These are phyloP conservation scores for Herpotrichia juniperi DNA, from an alignment of 2,329 filamentous ascomycete species.

Conservation along the genomic window DNA sequence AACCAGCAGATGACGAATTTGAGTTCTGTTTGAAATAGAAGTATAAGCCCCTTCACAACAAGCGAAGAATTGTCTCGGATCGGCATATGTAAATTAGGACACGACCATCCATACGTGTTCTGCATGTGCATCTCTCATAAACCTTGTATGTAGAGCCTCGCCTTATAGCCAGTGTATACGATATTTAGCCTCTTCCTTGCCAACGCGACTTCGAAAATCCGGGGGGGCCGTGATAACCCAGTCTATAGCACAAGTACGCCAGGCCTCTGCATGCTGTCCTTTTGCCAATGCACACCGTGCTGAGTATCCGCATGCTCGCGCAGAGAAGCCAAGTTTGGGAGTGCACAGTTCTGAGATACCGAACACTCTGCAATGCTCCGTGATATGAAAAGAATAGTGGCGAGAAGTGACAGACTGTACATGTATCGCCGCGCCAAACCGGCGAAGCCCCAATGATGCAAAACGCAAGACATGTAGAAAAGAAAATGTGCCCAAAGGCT, in stretches of 20 bases:
- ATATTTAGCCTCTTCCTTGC: constrained; percentile 2
- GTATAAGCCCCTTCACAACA: no score
- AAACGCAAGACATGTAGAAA: constrained; percentile 1
- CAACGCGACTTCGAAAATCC: background rate
- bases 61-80: background rate
- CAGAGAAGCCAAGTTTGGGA: no score
- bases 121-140: no score
- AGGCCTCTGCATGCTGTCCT: no score
- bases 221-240: constrained; percentile 1
- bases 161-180: background rate
- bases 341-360: no score
- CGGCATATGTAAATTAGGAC: background rate
- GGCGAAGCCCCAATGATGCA: background rate
- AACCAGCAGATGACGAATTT: no score
- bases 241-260: constrained; percentile 4
- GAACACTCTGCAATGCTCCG: no score
- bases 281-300: no score
- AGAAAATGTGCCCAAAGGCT: background rate
- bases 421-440: background rate
- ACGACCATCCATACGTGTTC: no score
- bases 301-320: no score
- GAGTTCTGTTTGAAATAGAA: no score
- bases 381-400: constrained; percentile 1
- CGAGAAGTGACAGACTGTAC: background rate
- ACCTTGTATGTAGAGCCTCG: no score